Base-by-base conservation (phyloP, 1,284 basidiomycete species). In the Pyrrhoderma noxium region DNA sequence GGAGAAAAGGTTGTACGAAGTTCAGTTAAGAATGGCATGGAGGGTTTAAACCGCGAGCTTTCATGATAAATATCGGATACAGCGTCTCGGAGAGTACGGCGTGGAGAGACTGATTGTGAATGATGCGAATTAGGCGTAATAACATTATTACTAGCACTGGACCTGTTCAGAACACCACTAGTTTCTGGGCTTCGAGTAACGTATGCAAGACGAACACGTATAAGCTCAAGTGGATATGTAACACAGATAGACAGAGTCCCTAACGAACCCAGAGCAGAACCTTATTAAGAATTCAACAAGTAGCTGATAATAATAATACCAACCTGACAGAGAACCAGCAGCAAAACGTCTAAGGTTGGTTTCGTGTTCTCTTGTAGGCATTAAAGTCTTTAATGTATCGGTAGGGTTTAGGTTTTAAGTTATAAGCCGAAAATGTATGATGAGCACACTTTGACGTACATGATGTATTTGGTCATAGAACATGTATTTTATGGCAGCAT, bases 401-500 rank as follows among this genome's bases (percentile, higher is more conserved):
- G 21, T n/a, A 31, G 27, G n/a, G n/a, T n/a, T n/a, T 22, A 27
- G 11, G 36, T 45, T 11, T 3, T 9, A 13, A 31, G 14, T 22
- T n/a, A 37, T 37, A 37, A 40, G 5, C 8, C 36, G 23, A 25
- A 46, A 39, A 19, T n/a, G n/a, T n/a, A n/a, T n/a, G n/a, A n/a
- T n/a, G n/a, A n/a, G n/a, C n/a, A n/a, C n/a, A n/a, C n/a, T n/a
- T n/a, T n/a, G n/a, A 67, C 80, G 60, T 60, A 90, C 85, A 59
- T 80, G 70, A 69, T 89, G 88, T 50, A 89, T 71, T 66, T 89
- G 84, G 67, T 98, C 94, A 66, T 99, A 99, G 2, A 91, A 84
- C 86, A 98, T 94, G 64, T 94, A 99, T 69, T 97, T 98, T 67
- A 99, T 89, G 47, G 88, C 93, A 37, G 96, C 96, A 65, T 99